These are phyloP conservation scores for Erodium trifolium DNA, from an alignment of 441 rosid genomes.

Conservation along the genomic window DNA sequence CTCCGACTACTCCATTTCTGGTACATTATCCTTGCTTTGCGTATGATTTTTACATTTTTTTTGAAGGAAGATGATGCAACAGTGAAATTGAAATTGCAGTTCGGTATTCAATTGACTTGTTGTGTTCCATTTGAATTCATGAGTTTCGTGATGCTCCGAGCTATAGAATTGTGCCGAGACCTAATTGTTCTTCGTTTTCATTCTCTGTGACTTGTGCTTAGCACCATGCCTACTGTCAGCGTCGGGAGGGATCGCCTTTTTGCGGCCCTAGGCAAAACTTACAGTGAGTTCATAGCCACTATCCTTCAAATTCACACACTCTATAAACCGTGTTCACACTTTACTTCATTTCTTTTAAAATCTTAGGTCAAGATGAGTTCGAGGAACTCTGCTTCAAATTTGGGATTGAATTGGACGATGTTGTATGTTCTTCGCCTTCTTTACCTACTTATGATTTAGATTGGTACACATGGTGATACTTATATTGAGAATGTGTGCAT, in stretches of 20 bases:
- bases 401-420: conserved; percentile 92
- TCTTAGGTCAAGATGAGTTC: conserved; percentile 59
- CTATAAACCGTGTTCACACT: background rate
- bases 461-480: background rate
- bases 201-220: background rate
- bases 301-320: background rate
- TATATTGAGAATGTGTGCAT: background rate
- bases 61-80: no score
- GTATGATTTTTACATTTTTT: no score
- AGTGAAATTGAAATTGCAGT: no score
- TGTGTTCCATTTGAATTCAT: no score
- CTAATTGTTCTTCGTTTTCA: background rate
- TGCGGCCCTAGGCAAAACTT: conserved; percentile 53
- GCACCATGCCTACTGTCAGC: conserved; percentile 70
- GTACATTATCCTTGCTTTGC: no score
- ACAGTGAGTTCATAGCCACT: conserved; percentile 31
- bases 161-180: background rate
- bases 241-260: conserved; percentile 78
- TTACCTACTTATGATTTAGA: background rate
- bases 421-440: conserved; percentile 39
- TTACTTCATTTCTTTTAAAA: background rate
- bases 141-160: background rate
- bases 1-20: no score
- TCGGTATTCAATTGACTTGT: no score
- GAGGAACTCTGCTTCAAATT: conserved; percentile 84